These are phyloP conservation scores for Ustilago loliicola DNA, from an alignment of 1,284 basidiomycete species.

Conservation along the genomic window DNA sequence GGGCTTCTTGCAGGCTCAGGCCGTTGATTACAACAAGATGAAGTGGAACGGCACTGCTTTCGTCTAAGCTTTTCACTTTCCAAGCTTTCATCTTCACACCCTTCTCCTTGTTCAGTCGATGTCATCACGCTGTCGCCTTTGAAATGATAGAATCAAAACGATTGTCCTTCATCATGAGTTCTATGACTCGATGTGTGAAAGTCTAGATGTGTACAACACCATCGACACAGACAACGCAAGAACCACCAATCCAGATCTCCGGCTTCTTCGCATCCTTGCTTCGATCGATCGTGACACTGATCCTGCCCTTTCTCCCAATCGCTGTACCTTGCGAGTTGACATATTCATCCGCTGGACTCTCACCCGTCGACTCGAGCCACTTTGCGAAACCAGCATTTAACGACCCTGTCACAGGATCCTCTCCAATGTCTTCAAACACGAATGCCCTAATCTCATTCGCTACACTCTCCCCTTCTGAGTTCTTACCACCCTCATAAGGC, in stretches of 20 bases:
- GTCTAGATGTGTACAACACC: constrained; percentile 37
- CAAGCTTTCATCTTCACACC: no score
- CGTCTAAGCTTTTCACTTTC: constrained; percentile 3
- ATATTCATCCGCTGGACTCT: constrained; percentile 38
- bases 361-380: constrained; percentile 47
- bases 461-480: constrained; percentile 20
- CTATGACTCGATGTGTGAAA: neutral
- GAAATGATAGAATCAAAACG: neutral
- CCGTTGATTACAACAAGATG: constrained; percentile 47
- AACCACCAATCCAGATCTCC: constrained; percentile 57
- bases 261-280: constrained; percentile 13
- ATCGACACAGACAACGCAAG: constrained; percentile 48
- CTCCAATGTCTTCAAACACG: constrained; percentile 37
- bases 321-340: constrained; percentile 50
- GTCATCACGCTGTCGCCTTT: neutral
- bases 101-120: no score
- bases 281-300: constrained; percentile 39
- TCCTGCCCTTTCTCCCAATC: constrained; percentile 48
- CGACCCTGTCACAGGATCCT: constrained; percentile 65
- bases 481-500: constrained; percentile 34
- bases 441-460: constrained; percentile 57
- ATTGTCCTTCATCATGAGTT: neutral
- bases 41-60: constrained; percentile 60
- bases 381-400: constrained; percentile 60
- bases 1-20: constrained; percentile 48